Conservation (phyloP, 208 protist genomes). For the Leishmania mexicana region DNA sequence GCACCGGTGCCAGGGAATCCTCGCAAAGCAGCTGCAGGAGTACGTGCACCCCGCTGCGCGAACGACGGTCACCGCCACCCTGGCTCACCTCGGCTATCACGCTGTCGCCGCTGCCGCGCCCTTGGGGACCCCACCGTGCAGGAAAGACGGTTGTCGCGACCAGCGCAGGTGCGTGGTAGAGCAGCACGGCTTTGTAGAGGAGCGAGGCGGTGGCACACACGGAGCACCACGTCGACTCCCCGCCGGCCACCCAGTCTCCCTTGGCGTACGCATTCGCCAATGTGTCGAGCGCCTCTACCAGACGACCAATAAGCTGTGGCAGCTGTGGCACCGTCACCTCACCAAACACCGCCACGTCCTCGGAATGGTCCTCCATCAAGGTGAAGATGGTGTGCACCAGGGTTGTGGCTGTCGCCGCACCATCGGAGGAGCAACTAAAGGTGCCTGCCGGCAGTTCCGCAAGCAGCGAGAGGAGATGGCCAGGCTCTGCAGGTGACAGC, state of each 20-base stretch:
- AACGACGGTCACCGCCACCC: background rate
- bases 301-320: conserved; percentile 21
- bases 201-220: conserved; percentile 15
- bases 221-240: conserved; percentile 19
- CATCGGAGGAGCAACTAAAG: conserved; percentile 15
- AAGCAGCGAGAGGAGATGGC: conserved; percentile 5
- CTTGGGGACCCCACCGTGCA: background rate
- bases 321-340: conserved; percentile 23
- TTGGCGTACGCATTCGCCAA: background rate
- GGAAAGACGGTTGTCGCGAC: conserved; percentile 22
- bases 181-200: conserved; percentile 14
- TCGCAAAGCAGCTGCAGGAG: conserved; percentile 22
- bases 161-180: conserved; percentile 12
- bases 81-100: background rate
- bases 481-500: background rate
- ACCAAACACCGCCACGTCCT: conserved; percentile 18
- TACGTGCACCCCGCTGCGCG: conserved; percentile 14
- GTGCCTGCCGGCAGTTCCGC: conserved; percentile 24
- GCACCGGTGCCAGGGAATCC: background rate
- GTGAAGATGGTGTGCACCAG: conserved; percentile 17
- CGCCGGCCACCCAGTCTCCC: conserved; percentile 16
- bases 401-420: conserved; percentile 10
- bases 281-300: conserved; percentile 24
- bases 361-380: conserved; percentile 11
- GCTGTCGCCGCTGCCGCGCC: background rate